Conservation (phyloP, 2,329 filamentous ascomycete species). For the Exserohilum turcica region DNA sequence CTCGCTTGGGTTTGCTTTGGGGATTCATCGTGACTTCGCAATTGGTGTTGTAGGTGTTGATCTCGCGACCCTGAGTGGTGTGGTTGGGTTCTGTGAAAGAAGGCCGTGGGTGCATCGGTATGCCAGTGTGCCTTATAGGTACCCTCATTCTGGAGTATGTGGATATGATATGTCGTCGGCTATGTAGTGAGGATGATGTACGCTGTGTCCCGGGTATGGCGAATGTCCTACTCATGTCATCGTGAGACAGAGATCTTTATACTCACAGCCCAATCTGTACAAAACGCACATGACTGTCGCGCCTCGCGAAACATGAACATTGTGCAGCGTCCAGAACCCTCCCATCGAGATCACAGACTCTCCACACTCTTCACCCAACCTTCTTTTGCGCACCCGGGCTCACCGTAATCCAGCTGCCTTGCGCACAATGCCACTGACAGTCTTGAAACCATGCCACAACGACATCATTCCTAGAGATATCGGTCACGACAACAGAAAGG, state of each 20-base stretch:
- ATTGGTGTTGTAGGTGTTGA: not conserved
- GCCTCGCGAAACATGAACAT: not conserved
- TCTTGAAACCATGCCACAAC: slow-evolving; percentile 1
- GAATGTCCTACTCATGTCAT: not conserved
- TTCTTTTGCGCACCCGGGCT: not conserved
- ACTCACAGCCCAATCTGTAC: not conserved
- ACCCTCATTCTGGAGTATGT: not conserved
- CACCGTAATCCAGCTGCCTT: slow-evolving; percentile 14
- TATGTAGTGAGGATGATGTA: not conserved
- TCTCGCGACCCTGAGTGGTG: not conserved
- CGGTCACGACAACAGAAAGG: not conserved
- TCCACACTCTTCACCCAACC: slow-evolving; percentile 12
- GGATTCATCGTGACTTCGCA: slow-evolving; percentile 6
- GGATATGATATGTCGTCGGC: not conserved
- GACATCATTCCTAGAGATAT: not conserved
- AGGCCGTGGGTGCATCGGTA: too few relatives aligned
- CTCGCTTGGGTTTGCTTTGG: slow-evolving; percentile 4
- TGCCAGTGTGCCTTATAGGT: not conserved
- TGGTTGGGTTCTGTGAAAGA: not conserved
- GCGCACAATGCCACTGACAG: not conserved
- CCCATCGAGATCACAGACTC: slow-evolving; percentile 18
- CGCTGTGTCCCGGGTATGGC: not conserved
- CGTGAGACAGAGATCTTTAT: not conserved
- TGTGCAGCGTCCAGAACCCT: slow-evolving; percentile 12
- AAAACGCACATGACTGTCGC: not conserved